Base-by-base conservation (phyloP, 345 rosid species). In the Fremontodendron californicum region DNA sequence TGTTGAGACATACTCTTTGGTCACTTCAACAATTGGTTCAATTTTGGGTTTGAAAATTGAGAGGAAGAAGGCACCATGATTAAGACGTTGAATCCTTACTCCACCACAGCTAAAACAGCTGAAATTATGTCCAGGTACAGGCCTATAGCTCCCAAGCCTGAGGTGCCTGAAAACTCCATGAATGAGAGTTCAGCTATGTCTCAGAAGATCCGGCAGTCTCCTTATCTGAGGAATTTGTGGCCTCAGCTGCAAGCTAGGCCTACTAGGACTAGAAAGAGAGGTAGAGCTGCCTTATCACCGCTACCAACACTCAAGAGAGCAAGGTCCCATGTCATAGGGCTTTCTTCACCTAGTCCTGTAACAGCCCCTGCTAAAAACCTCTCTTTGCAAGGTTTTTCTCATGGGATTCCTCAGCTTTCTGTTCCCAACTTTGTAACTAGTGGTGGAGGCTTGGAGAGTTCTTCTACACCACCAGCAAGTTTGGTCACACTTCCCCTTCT, bases 101-200 rank as follows among this genome's bases (percentile, higher is more conserved):
- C 90, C 3, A 76, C 78, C 52, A 85, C 96, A 15, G 90, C 90
- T 0, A 93, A 91, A 79, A 93, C 98, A 1, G 98, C 97, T 45
- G 98, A 96, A 86, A 96, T 96, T 78, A 87, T 96, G 94, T 93
- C 98, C 3, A 82, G 93, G 81, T 96, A 92, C 79, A 84, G 98
- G 71, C 99, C 98, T 3, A 96, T 96, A 57, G 98, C 99, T 25
- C 99, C 99, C 3, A 96, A 84, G 80, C 99, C 99, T 0, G 97
- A 89, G 77, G 58, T 70, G 19, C 76, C 87, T 9, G 77, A 27
- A 54, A 73, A 16, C 10, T 75, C 86, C 74, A 40, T 75, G 9
- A 48, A 78, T 81, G 89, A 87, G 45, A 73, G 40, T 64, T 72
- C 90, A 43, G 81, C 86, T 68, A 80, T 84, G 90, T 86, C 94